Conservation (phyloP, 495 filamentous ascomycete species). For the Astrocystis sublimbata region DNA sequence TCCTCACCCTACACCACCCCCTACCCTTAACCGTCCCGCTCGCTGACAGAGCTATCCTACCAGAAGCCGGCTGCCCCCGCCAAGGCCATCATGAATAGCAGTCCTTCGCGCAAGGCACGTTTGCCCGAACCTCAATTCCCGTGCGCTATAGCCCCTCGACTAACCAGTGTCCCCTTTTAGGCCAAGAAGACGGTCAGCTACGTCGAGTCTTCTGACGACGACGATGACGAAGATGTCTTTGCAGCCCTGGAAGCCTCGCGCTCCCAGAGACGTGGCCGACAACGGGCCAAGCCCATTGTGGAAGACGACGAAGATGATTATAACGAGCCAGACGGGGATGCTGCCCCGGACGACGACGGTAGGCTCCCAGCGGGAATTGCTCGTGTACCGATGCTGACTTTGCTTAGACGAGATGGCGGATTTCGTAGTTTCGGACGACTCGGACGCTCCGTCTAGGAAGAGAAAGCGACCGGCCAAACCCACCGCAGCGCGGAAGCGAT, state of each 20-base stretch:
- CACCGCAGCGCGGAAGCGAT: constrained; percentile 56
- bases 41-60: constrained; percentile 35
- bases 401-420: constrained; percentile 70
- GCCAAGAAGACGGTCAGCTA: constrained; percentile 60
- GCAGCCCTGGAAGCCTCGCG: constrained; percentile 41
- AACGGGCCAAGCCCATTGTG: constrained; percentile 33
- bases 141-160: neutral
- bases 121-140: neutral
- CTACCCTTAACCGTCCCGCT: constrained; percentile 36
- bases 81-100: constrained; percentile 43
- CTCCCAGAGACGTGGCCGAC: constrained; percentile 32
- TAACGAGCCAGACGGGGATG: constrained; percentile 56
- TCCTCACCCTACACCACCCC: constrained; percentile 38
- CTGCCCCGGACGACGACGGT: constrained; percentile 59
- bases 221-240: constrained; percentile 60
- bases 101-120: constrained; percentile 62
- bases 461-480: constrained; percentile 63
- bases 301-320: constrained; percentile 62
- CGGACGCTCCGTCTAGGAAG: constrained; percentile 66
- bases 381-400: constrained; percentile 10
- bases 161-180: constrained; percentile 32
- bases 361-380: neutral
- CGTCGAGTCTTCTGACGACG: constrained; percentile 63
- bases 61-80: constrained; percentile 29
- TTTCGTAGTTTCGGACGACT: constrained; percentile 85